Conservation (phyloP, 169 alveolate genomes). For the Blepharisma undulans region DNA sequence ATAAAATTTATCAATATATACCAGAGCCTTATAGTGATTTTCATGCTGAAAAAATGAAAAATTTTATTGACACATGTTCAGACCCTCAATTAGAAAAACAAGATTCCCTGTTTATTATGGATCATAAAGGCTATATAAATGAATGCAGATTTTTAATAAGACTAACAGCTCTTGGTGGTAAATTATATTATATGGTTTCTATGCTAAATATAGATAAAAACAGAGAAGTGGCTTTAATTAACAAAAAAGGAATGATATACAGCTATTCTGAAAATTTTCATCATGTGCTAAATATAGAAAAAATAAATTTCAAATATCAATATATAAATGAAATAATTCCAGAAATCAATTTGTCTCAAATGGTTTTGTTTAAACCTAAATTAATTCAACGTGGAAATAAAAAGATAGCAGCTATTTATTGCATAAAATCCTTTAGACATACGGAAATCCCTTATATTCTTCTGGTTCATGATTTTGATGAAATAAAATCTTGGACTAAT, state of each 20-base stretch:
- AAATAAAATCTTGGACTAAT: neutral
- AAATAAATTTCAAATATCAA: no score
- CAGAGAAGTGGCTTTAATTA: neutral
- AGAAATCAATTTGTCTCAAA: no score
- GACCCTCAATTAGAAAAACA: neutral
- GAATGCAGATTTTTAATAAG: neutral
- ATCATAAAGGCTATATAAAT: neutral
- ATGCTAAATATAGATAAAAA: neutral
- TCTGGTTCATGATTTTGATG: neutral
- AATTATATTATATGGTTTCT: neutral
- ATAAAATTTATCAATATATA: neutral
- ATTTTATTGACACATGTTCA: neutral
- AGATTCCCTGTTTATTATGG: neutral
- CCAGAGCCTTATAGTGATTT: neutral
- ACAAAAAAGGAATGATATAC: neutral
- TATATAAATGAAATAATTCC: no score
- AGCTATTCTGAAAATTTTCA: neutral
- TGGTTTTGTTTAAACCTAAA: no score
- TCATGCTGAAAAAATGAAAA: neutral
- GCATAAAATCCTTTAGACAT: neutral
- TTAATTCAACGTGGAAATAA: no score
- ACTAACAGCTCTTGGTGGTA: neutral
- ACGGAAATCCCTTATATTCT: neutral
- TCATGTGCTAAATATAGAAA: no score
- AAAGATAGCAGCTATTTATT: neutral